Evolutionary conservation across 108 stramenopile species (phyloP).

Genomic region (Nitzschia putrida): DNA sequence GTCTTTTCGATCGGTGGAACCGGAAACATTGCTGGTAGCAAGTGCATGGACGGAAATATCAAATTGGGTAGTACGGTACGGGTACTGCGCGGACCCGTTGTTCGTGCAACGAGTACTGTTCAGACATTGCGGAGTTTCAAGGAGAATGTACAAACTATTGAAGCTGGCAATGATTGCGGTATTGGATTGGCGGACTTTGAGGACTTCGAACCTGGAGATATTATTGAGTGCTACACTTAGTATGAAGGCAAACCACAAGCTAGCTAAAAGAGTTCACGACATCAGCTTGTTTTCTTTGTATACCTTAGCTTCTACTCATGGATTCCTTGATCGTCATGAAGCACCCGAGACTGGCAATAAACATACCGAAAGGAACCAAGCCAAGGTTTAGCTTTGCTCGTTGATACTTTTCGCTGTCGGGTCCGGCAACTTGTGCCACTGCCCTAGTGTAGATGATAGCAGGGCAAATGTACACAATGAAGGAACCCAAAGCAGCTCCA

Average conservation of each 20-base stretch:
- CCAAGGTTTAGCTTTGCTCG: slow-evolving; percentile 36
- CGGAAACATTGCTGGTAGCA: slow-evolving; percentile 93
- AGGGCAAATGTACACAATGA: slow-evolving; percentile 59
- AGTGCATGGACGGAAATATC: slow-evolving; percentile 86
- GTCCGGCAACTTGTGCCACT: slow-evolving; percentile 28
- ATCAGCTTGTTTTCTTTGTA: no score
- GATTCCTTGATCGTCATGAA: slow-evolving; percentile 59
- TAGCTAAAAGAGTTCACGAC: no score
- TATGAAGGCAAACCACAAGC: slow-evolving; percentile 18
- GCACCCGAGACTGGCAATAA: slow-evolving; percentile 46
- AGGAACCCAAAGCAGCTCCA: slow-evolving; percentile 53
- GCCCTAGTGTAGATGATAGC: slow-evolving; percentile 50
- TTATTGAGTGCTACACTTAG: slow-evolving; percentile 95
- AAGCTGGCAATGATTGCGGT: slow-evolving; percentile 92
- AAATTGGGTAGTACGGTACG: slow-evolving; percentile 88
- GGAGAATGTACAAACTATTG: slow-evolving; percentile 86
- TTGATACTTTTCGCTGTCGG: slow-evolving; percentile 39
- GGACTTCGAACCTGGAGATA: slow-evolving; percentile 89
- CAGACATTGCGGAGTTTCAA: slow-evolving; percentile 92
- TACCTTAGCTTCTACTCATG: not conserved
- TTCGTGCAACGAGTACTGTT: slow-evolving; percentile 82
- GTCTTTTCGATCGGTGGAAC: slow-evolving; percentile 96
- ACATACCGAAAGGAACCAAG: slow-evolving; percentile 58
- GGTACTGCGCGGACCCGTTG: slow-evolving; percentile 92
- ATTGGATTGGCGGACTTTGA: slow-evolving; percentile 89